A percentile compares a stretch with the other conserved stretches of the same genome.
phyloP scores from a whole-genome alignment of 352 stramenopile species.

The Pythium aquatile region DNA sequence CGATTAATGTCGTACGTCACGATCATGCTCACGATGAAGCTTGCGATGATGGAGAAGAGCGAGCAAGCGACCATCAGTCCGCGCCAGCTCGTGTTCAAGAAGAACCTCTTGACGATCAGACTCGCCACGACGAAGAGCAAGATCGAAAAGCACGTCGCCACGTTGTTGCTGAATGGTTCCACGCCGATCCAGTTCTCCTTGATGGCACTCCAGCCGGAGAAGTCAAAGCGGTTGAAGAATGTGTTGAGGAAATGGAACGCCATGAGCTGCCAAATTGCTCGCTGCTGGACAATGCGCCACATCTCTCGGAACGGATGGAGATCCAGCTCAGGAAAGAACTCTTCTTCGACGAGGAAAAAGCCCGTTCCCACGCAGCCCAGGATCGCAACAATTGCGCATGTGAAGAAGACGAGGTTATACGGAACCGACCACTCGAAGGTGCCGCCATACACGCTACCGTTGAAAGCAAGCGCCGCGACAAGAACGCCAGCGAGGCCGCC shows the following conservation, averaged over 20 bases:
- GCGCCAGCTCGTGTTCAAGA: conserved; percentile 62
- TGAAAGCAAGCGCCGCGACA: conserved; percentile 58
- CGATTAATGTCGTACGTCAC: conserved; percentile 61
- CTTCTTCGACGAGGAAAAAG: conserved; percentile 52
- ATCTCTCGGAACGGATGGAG: conserved; percentile 49
- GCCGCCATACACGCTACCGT: conserved; percentile 58
- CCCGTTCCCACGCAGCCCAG: conserved; percentile 37
- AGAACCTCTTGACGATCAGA: conserved; percentile 56
- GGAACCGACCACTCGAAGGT: conserved; percentile 52
- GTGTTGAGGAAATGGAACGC: conserved; percentile 66
- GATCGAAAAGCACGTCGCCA: conserved; percentile 50
- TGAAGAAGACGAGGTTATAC: conserved; percentile 59
- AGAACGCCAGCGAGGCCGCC: conserved; percentile 43
- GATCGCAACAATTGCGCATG: conserved; percentile 37
- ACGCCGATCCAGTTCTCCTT: conserved; percentile 64
- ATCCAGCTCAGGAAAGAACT: conserved; percentile 28
- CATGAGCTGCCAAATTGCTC: conserved; percentile 70
- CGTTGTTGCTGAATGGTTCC: conserved; percentile 50
- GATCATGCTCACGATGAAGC: conserved; percentile 42
- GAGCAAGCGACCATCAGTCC: conserved; percentile 47
- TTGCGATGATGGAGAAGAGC: conserved; percentile 45
- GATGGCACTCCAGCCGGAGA: conserved; percentile 50
- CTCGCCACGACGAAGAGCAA: conserved; percentile 50
- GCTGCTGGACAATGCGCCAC: conserved; percentile 69
- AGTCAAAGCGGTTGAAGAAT: conserved; percentile 57